Base-by-base conservation (phyloP, 352 stramenopile species). In the Globisporangium ultimum region DNA sequence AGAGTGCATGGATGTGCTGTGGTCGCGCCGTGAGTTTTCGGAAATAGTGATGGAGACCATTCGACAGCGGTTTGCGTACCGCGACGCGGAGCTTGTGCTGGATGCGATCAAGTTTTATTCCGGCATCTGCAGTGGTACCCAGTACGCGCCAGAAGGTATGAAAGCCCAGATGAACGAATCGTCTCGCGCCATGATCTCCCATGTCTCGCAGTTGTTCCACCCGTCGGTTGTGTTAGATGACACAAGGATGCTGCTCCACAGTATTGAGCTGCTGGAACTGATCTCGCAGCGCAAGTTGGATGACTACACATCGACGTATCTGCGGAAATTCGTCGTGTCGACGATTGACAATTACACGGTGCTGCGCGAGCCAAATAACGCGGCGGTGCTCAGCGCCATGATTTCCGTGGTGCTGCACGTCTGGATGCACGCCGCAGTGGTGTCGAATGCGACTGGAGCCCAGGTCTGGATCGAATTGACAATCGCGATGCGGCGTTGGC, bases 81-180 rank as follows among this genome's bases (percentile, higher is more conserved):
- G 86, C 7, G 86, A 95, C 28, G 76, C 81, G 15, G 86, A 95
- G 57, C 67, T 95, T 10, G 83, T 95, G 18, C 65, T 91, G 9
- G 86, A 95, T 55, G 86, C 84, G 20, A 91, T 95, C 48, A 93
- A 93, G 58, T 95, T 95, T 53, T 95, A 95, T 64, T 90, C 84
- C 1, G 77, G 80, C 0, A 79, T 95, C 34, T 95, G 86, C 53
- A 91, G 67, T 2, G 81, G 80, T 12, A 70, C 68, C 3, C 86
- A 95, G 55, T 89, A 90, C 60, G 73, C 89, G 7, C 86, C 86
- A 0, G 64, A 80, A 5, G 86, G 81, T 8, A 95, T 95, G 86
- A 85, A 89, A 46, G 54, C 46, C 0, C 84, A 93, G 55, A 91
- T 95, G 66, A 80, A 93, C 52, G 86, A 95, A 55, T 76, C 74